A percentile compares a stretch with the other conserved stretches of the same genome.
Conservation (phyloP, 2,329 filamentous ascomycete species). For the Fusarium incarnatum region DNA sequence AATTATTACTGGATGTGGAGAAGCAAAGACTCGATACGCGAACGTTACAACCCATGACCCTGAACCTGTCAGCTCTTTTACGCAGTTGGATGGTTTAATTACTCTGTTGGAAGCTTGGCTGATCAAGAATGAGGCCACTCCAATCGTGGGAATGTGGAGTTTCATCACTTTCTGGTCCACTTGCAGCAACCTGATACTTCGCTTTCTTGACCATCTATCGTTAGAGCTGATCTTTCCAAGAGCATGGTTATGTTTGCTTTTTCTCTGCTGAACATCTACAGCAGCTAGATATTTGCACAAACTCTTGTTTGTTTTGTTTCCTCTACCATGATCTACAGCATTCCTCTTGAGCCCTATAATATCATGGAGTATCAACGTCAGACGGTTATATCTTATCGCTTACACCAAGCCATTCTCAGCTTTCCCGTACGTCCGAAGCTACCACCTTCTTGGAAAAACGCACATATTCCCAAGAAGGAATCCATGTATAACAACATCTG, state of each 20-base stretch:
- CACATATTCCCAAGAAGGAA: neutral
- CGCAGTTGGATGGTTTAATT: neutral
- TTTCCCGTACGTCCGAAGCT: slow-evolving; percentile 20
- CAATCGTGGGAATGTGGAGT: slow-evolving; percentile 33
- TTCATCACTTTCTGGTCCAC: slow-evolving; percentile 20
- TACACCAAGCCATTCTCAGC: neutral
- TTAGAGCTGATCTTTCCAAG: slow-evolving; percentile 9
- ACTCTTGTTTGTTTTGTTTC: neutral
- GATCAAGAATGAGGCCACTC: slow-evolving; percentile 38
- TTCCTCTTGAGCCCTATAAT: neutral
- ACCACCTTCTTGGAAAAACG: slow-evolving; percentile 18
- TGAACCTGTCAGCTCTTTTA: neutral
- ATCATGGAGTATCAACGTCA: neutral
- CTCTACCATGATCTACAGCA: neutral
- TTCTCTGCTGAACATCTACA: slow-evolving; percentile 2
- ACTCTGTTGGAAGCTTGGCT: slow-evolving; percentile 22
- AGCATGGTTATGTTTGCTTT: slow-evolving; percentile 19
- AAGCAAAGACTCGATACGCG: slow-evolving; percentile 29
- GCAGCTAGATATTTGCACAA: neutral
- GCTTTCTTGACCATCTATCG: slow-evolving; percentile 17
- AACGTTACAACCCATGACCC: neutral
- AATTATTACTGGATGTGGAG: slow-evolving; percentile 17
- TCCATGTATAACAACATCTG: neutral
- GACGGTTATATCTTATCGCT: slow-evolving; percentile 10
- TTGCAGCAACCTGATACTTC: slow-evolving; percentile 10